Percentiles rank a stretch among this genome's conserved stretches.
These are phyloP conservation scores for Reticulascus tulasneorum DNA, from an alignment of 2,329 filamentous ascomycete species.

Conservation along the genomic window DNA sequence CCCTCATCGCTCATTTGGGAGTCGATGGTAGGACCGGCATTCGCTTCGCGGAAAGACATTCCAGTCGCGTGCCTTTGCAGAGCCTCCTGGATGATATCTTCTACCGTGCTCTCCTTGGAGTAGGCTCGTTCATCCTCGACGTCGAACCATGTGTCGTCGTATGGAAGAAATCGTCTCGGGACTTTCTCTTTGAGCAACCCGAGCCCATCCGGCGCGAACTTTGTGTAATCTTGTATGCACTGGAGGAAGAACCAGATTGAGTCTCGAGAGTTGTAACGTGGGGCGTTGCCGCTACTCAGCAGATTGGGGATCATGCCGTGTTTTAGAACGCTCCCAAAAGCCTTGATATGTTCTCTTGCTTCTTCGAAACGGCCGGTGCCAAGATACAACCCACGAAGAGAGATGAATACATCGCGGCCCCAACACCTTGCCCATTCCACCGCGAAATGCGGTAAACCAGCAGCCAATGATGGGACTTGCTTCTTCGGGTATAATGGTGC, in stretches of 20 bases:
- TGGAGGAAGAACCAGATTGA: constrained; percentile 98
- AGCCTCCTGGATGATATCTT: constrained; percentile 89
- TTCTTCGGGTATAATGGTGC: constrained; percentile 87
- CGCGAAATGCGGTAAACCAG: constrained; percentile 90
- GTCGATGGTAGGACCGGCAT: constrained; percentile 84
- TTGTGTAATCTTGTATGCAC: constrained; percentile 88
- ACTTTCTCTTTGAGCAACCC: constrained; percentile 72
- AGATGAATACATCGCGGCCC: constrained; percentile 97
- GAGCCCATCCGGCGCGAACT: constrained; percentile 73
- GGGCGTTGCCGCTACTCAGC: constrained; percentile 76
- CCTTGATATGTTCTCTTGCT: constrained; percentile 88
- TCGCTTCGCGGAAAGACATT: constrained; percentile 89
- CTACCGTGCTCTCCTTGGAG: constrained; percentile 75
- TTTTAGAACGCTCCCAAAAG: constrained; percentile 93
- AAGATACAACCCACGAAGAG: constrained; percentile 84
- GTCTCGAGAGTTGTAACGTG: constrained; percentile 92
- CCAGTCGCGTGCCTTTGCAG: constrained; percentile 88
- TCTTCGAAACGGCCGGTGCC: constrained; percentile 85
- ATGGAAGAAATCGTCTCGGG: constrained; percentile 82
- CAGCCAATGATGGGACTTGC: constrained; percentile 80
- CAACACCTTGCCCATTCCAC: constrained; percentile 94
- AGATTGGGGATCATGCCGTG: constrained; percentile 98
- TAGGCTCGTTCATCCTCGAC: constrained; percentile 80
- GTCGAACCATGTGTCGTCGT: constrained; percentile 92
- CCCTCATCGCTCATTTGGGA: constrained; percentile 89